Percentiles rank a stretch among this genome's conserved stretches.
Conservation (phyloP, 139 green algal species). For the Gonium pectorale region DNA sequence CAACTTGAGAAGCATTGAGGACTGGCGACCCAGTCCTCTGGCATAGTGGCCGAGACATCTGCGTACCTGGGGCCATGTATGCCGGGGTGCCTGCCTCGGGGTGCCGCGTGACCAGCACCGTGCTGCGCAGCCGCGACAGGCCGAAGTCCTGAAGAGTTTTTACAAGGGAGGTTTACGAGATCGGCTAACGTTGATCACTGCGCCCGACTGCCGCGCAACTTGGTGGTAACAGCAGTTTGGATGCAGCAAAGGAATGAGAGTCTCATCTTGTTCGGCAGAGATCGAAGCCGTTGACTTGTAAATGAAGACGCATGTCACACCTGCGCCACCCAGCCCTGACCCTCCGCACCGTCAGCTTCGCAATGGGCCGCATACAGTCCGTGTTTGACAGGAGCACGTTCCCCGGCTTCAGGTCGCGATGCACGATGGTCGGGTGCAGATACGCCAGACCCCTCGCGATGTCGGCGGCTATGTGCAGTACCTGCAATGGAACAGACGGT, state of each 20-base stretch:
- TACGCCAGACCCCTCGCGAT: slow-evolving; percentile 29
- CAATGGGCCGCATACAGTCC: slow-evolving; percentile 13
- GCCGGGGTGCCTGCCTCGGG: slow-evolving; percentile 22
- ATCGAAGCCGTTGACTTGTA: no score
- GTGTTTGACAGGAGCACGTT: slow-evolving; percentile 37
- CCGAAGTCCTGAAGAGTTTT: slow-evolving; percentile 23
- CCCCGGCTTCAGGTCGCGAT: slow-evolving; percentile 39
- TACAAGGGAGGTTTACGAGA: no score
- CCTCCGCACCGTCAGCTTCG: slow-evolving; percentile 24
- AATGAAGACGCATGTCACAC: no score
- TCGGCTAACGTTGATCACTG: no score
- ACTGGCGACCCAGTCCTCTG: no score
- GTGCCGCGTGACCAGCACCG: slow-evolving; percentile 11
- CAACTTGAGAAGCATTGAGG: no score
- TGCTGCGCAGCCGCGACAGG: slow-evolving; percentile 18
- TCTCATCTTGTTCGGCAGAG: no score
- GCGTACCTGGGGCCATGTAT: slow-evolving; percentile 29
- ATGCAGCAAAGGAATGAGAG: no score
- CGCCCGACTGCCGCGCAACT: no score
- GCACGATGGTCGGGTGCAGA: slow-evolving; percentile 33
- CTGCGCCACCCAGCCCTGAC: no score
- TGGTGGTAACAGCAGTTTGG: no score
- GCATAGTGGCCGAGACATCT: no score
- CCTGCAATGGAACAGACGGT: not conserved
- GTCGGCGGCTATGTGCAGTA: slow-evolving; percentile 32